Conservation (phyloP, 768 basidiomycete species). For the Rhodotorula sphaerocarpa region DNA sequence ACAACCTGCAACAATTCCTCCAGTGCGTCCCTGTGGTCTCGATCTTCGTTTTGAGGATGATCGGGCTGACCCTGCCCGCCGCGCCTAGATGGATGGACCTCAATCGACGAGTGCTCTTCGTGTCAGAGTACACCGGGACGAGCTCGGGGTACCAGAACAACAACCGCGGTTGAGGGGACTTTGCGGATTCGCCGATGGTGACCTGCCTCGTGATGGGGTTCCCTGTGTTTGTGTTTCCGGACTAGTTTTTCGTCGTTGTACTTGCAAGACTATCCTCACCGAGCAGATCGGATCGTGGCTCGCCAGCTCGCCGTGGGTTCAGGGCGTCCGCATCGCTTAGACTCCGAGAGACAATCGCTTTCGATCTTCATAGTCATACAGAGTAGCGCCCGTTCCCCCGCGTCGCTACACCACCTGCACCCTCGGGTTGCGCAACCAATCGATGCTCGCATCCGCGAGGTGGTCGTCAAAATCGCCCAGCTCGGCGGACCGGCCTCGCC, state of each 20-base stretch:
- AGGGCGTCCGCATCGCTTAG: too few species aligned
- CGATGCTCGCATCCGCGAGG: conserved; percentile 59
- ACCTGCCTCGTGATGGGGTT: too few species aligned
- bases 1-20: conserved; percentile 83
- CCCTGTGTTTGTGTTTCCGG: too few species aligned
- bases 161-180: conserved; percentile 19
- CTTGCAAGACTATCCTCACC: too few species aligned
- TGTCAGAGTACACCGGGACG: conserved; percentile 67
- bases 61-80: neutral
- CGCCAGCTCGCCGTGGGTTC: too few species aligned
- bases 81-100: conserved; percentile 63
- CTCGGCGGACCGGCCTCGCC: conserved; percentile 51
- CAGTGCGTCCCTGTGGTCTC: conserved; percentile 49
- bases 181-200: too few species aligned
- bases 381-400: too few species aligned
- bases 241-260: too few species aligned
- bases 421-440: conserved; percentile 49
- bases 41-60: neutral
- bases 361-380: too few species aligned
- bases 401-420: too few species aligned
- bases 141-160: conserved; percentile 68
- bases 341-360: too few species aligned
- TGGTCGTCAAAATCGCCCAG: conserved; percentile 79
- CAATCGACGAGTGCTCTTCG: conserved; percentile 66
- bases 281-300: too few species aligned